Evolutionary conservation across 2,329 filamentous ascomycete genomes (phyloP).

Genomic region (Fusarium redolens): DNA sequence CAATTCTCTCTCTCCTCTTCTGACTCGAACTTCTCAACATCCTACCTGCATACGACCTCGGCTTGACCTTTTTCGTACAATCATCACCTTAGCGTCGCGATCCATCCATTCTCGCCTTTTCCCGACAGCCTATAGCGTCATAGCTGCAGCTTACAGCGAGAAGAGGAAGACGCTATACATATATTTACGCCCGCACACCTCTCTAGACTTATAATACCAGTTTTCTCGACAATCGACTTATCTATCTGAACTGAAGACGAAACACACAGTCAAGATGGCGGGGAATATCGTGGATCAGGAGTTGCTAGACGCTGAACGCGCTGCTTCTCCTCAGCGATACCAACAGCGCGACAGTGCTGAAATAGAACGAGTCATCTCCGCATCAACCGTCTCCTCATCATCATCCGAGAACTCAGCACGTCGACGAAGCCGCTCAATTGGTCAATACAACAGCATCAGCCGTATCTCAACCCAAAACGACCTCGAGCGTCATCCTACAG

Average conservation of each 20-base stretch:
- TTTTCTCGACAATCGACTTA: neutral
- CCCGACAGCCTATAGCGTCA: slow-evolving; percentile 37
- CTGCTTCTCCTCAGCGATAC: slow-evolving; percentile 59
- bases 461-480: slow-evolving; percentile 73
- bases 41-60: slow-evolving; percentile 10
- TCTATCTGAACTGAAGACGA: neutral
- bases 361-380: slow-evolving; percentile 70
- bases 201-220: neutral
- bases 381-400: slow-evolving; percentile 61
- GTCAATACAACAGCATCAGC: slow-evolving; percentile 62
- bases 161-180: slow-evolving; percentile 6
- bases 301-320: slow-evolving; percentile 64
- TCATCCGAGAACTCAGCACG: slow-evolving; percentile 53
- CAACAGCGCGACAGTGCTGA: slow-evolving; percentile 59
- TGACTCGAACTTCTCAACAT: neutral
- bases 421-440: slow-evolving; percentile 28
- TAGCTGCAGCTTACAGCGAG: slow-evolving; percentile 26
- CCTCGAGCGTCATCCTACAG: slow-evolving; percentile 76
- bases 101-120: slow-evolving; percentile 2
- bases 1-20: slow-evolving; percentile 2
- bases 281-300: slow-evolving; percentile 67
- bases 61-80: slow-evolving; percentile 22
- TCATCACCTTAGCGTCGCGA: slow-evolving; percentile 28
- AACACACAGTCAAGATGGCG: slow-evolving; percentile 45
- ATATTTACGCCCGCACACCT: slow-evolving; percentile 12